Percentiles rank a stretch among this genome's conserved stretches.
These are phyloP conservation scores for Cucumis hystrix DNA, from an alignment of 306 rosid genomes.

Conservation along the genomic window DNA sequence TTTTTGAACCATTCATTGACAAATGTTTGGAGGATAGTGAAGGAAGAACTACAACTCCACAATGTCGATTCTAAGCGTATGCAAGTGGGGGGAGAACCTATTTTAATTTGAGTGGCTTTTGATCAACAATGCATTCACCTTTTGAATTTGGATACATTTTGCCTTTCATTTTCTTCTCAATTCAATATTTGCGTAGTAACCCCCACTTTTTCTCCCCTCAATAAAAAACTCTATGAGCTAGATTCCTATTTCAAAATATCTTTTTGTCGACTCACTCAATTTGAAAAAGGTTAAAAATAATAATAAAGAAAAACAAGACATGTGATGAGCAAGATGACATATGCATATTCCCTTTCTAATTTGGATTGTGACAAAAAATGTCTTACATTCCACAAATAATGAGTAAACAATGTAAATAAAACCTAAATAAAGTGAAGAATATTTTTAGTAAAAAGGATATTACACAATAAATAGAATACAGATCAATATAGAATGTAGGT, in stretches of 20 bases:
- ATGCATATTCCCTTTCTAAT: too few relatives aligned
- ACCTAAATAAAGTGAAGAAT: too few relatives aligned
- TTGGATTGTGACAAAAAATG: too few relatives aligned
- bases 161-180: not conserved
- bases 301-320: too few relatives aligned
- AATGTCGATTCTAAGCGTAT: not conserved
- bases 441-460: too few relatives aligned
- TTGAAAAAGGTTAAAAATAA: too few relatives aligned
- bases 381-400: too few relatives aligned
- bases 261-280: not conserved
- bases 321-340: too few relatives aligned
- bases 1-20: not conserved
- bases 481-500: too few relatives aligned
- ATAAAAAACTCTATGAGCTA: not conserved
- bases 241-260: not conserved
- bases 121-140: not conserved
- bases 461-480: too few relatives aligned
- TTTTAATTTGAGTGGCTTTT: not conserved
- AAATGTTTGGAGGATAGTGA: constrained; percentile 3
- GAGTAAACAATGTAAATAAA: too few relatives aligned
- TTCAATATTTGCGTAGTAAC: not conserved
- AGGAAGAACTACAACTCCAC: not conserved
- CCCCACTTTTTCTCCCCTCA: not conserved
- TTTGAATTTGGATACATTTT: not conserved
- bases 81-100: not conserved